A percentile compares a stretch with the other conserved stretches of the same genome.
These are phyloP conservation scores for Murraya paniculata DNA, from an alignment of 345 rosid species.

Conservation along the genomic window DNA sequence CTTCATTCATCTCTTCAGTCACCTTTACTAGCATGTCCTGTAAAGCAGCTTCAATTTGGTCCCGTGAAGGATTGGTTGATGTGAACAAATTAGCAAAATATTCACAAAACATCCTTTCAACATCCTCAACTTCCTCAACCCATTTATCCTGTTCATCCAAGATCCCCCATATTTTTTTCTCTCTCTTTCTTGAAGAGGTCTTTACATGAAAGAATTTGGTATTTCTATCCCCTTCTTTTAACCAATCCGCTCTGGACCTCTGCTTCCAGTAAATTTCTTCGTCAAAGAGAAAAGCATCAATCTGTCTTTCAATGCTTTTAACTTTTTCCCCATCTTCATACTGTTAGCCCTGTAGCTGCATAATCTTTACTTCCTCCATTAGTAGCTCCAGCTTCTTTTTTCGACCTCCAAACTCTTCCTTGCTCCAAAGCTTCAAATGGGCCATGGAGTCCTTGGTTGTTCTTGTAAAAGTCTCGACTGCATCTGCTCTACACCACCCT, in stretches of 20 bases:
- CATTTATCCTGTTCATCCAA: not conserved
- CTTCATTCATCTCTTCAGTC: too few relatives aligned
- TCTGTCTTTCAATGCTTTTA: too few relatives aligned
- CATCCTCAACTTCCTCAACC: not conserved
- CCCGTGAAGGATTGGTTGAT: not conserved
- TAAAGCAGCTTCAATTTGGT: too few relatives aligned
- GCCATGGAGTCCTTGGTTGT: not conserved
- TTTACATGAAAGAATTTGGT: not conserved
- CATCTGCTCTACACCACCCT: too few relatives aligned
- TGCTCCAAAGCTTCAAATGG: not conserved
- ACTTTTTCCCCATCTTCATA: too few relatives aligned
- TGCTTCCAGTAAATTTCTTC: too few relatives aligned
- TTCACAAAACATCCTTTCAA: not conserved
- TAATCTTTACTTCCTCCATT: too few relatives aligned
- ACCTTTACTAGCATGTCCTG: too few relatives aligned
- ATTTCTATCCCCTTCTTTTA: too few relatives aligned
- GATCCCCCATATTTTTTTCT: not conserved
- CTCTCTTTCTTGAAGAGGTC: too few relatives aligned
- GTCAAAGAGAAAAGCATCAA: too few relatives aligned
- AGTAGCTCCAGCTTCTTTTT: not conserved
- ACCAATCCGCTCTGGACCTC: not conserved
- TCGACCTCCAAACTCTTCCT: not conserved
- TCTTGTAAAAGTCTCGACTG: too few relatives aligned
- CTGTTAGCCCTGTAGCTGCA: not conserved
- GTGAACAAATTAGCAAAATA: not conserved